These are phyloP conservation scores for Colletotrichum cordylinicola DNA, from an alignment of 2,329 filamentous ascomycete species.

Conservation along the genomic window DNA sequence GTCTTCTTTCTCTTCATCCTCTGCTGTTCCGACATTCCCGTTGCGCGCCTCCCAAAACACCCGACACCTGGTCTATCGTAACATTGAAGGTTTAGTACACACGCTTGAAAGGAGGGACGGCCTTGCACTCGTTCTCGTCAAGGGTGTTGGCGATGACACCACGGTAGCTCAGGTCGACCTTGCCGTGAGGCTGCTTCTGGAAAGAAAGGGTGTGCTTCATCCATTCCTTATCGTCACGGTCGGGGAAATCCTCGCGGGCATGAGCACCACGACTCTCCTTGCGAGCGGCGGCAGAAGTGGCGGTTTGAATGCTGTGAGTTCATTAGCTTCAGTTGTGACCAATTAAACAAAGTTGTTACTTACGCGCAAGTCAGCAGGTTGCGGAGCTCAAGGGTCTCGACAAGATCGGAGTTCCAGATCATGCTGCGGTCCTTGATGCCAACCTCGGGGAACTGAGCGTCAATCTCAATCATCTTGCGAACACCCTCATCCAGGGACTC, in stretches of 20 bases:
- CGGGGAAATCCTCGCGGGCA: slow-evolving; percentile 94
- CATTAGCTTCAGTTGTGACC: slow-evolving; percentile 9
- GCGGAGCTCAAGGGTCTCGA: slow-evolving; percentile 93
- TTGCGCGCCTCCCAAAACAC: slow-evolving; percentile 1
- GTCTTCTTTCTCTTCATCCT: not conserved
- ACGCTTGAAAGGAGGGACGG: slow-evolving; percentile 95
- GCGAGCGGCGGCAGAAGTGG: slow-evolving; percentile 85
- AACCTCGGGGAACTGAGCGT: slow-evolving; percentile 79
- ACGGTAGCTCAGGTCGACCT: slow-evolving; percentile 87
- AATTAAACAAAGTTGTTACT: slow-evolving; percentile 43
- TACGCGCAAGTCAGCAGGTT: slow-evolving; percentile 97
- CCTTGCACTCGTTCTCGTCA: slow-evolving; percentile 95
- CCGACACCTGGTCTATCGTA: slow-evolving; percentile 14
- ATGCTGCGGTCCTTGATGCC: slow-evolving; percentile 98
- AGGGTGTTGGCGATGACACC: slow-evolving; percentile 82
- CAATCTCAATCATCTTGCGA: slow-evolving; percentile 83
- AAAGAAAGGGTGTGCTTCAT: slow-evolving; percentile 99
- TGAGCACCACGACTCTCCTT: slow-evolving; percentile 98
- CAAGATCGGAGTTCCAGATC: slow-evolving; percentile 99
- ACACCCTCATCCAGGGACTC: slow-evolving; percentile 95
- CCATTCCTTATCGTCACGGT: slow-evolving; percentile 95
- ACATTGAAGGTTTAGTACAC: slow-evolving; percentile 67
- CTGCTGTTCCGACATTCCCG: not conserved
- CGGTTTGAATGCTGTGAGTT: slow-evolving; percentile 78
- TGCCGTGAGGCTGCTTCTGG: slow-evolving; percentile 91